A percentile compares a stretch with the other conserved stretches of the same genome.
phyloP scores from a whole-genome alignment of 2,329 filamentous ascomycete genomes.

The Biscogniauxia marginata region DNA sequence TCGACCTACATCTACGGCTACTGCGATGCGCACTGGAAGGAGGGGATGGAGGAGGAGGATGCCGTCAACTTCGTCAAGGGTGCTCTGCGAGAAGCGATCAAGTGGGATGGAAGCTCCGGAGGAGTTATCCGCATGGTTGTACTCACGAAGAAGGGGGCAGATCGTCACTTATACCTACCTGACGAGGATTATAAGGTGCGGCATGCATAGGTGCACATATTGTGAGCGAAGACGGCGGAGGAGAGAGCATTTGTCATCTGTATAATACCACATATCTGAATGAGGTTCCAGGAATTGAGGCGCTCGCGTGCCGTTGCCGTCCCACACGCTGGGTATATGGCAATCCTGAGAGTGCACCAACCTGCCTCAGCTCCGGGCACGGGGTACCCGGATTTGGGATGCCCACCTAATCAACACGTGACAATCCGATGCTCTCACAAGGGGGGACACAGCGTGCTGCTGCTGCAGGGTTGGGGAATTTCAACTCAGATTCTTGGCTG shows the following conservation, averaged over 20 bases:
- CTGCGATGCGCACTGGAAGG: constrained; percentile 94
- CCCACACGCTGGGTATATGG: no score
- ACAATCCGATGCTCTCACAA: no score
- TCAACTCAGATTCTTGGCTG: constrained; percentile 6
- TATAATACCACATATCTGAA: constrained; percentile 18
- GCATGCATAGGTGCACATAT: constrained; percentile 58
- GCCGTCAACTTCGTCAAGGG: constrained; percentile 92
- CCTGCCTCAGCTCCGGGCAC: no score
- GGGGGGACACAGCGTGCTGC: no score
- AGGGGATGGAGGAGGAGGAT: constrained; percentile 89
- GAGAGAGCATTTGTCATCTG: constrained; percentile 14
- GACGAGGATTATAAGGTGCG: constrained; percentile 80
- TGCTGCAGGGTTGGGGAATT: constrained; percentile 12
- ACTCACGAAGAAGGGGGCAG: constrained; percentile 82
- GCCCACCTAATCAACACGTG: constrained; percentile 7
- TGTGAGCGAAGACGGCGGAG: constrained; percentile 4
- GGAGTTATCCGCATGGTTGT: constrained; percentile 99
- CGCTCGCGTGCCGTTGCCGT: no score
- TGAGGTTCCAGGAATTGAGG: no score
- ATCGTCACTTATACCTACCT: constrained; percentile 92
- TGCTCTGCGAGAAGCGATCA: constrained; percentile 89
- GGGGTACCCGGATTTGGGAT: no score
- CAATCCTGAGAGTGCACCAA: no score
- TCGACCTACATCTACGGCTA: constrained; percentile 99
- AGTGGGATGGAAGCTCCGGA: constrained; percentile 98